Conservation (phyloP, 2,329 filamentous ascomycete species). For the Catunica adiposa region DNA sequence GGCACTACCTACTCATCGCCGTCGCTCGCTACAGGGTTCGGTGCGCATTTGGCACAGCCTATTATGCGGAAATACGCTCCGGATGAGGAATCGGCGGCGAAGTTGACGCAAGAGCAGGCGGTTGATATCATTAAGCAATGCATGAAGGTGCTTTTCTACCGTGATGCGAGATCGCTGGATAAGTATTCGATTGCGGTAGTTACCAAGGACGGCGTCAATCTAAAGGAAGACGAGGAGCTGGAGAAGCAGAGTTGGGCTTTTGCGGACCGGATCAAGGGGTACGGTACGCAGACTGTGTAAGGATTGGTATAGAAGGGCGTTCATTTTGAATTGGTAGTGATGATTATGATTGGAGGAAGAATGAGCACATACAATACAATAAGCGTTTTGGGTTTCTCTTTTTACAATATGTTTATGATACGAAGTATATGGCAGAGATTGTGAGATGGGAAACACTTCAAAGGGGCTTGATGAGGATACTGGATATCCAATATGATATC, state of each 20-base stretch:
- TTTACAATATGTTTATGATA: background rate
- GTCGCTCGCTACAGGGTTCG: conserved; percentile 83
- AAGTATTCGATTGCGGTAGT: conserved; percentile 82
- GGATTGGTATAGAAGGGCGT: too few relatives aligned
- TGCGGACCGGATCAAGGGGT: conserved; percentile 84
- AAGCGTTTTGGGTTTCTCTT: conserved; percentile 4
- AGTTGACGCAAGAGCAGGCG: conserved; percentile 61
- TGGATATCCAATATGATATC: too few relatives aligned
- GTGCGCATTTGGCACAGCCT: conserved; percentile 80
- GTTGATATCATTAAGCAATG: conserved; percentile 73
- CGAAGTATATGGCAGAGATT: too few relatives aligned
- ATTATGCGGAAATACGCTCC: conserved; percentile 72
- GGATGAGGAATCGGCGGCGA: conserved; percentile 60
- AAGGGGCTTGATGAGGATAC: too few relatives aligned
- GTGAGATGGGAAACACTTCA: too few relatives aligned
- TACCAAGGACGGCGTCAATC: conserved; percentile 72
- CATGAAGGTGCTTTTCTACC: conserved; percentile 97
- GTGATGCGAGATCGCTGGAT: conserved; percentile 85
- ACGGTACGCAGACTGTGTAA: conserved; percentile 66
- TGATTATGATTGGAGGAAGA: background rate
- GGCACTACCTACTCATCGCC: conserved; percentile 83
- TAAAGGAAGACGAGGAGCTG: conserved; percentile 72
- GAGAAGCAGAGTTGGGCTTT: conserved; percentile 98
- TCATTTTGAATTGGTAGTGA: too few relatives aligned
- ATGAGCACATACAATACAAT: conserved; percentile 9